These are phyloP conservation scores for Colletotrichum karsti DNA, from an alignment of 2,329 filamentous ascomycete genomes.

Conservation along the genomic window DNA sequence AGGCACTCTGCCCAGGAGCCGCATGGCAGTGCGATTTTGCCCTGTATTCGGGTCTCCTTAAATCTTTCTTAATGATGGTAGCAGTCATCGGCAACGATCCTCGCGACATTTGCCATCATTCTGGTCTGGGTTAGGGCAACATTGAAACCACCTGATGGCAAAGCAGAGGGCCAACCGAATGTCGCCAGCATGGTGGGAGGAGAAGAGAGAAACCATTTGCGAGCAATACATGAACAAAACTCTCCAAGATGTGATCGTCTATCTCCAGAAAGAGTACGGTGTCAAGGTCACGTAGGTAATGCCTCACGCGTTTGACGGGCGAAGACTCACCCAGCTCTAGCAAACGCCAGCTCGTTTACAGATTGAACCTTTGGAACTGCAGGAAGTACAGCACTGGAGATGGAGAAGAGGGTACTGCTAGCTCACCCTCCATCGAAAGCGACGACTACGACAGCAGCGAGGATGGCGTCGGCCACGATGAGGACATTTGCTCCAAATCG, in stretches of 20 bases:
- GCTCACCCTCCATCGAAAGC: background rate
- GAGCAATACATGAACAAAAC: background rate
- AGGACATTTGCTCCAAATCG: background rate
- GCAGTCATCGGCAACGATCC: background rate
- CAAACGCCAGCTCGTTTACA: conserved; percentile 40
- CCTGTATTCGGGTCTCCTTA: background rate
- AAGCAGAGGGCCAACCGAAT: background rate
- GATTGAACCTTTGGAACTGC: conserved; percentile 36
- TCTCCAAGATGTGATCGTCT: background rate
- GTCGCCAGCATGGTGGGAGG: background rate
- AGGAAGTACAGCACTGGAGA: conserved; percentile 35
- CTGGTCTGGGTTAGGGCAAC: too few relatives aligned
- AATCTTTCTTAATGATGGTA: background rate
- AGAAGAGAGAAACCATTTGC: background rate
- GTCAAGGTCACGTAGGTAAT: background rate
- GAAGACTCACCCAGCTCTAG: conserved; percentile 24
- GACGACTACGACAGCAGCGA: background rate
- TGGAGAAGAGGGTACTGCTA: background rate
- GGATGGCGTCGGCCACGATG: background rate
- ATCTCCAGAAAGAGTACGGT: background rate
- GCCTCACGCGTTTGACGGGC: background rate
- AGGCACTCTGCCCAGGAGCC: too few relatives aligned
- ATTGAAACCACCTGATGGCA: background rate
- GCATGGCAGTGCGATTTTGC: background rate
- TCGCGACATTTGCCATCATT: background rate